Percentiles rank a stretch among this genome's conserved stretches.
These are phyloP conservation scores for Cytospora leucostoma DNA, from an alignment of 2,329 filamentous ascomycete species.

Conservation along the genomic window DNA sequence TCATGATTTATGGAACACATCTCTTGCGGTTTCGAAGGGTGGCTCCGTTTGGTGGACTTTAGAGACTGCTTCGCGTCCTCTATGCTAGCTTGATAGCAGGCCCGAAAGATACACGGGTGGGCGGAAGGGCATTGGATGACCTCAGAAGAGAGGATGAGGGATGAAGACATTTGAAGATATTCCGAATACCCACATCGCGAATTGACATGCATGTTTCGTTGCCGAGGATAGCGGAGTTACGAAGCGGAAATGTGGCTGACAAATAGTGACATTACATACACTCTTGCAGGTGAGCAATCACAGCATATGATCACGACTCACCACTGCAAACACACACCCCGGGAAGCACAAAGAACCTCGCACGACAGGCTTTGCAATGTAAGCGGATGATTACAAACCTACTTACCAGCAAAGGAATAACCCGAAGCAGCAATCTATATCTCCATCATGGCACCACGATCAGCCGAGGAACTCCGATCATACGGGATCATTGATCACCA, in stretches of 20 bases:
- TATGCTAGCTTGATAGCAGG: conserved; percentile 46
- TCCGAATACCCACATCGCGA: neutral
- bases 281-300: neutral
- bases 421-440: neutral
- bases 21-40: conserved; percentile 51
- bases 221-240: no score
- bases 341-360: neutral
- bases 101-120: conserved; percentile 39
- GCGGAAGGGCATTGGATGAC: conserved; percentile 32
- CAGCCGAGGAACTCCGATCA: conserved; percentile 13
- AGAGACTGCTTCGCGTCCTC: conserved; percentile 51
- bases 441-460: conserved; percentile 6
- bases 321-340: no score
- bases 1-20: no score
- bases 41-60: conserved; percentile 52
- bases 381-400: neutral
- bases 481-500: conserved; percentile 12
- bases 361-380: neutral
- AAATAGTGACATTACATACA: neutral
- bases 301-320: no score
- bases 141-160: conserved; percentile 30
- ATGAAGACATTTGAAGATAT: neutral
- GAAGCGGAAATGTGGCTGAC: neutral
- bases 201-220: no score
- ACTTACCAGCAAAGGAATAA: neutral